Percentiles rank a stretch among this genome's conserved stretches.
Conservation (phyloP, 345 rosid species). For the Sonneratia alba region DNA sequence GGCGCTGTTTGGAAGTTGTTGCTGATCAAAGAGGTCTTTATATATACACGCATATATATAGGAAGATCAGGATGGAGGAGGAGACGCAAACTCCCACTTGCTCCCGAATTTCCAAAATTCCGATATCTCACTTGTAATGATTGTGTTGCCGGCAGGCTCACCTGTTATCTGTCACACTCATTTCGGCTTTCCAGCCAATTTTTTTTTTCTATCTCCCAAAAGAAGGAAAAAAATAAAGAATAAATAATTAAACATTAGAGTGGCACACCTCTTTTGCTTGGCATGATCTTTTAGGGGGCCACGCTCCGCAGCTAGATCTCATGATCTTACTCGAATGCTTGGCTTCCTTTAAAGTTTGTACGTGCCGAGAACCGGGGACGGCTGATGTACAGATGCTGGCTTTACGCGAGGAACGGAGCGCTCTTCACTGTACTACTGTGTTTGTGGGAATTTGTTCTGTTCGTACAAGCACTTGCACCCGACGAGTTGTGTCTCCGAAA, state of each 20-base stretch:
- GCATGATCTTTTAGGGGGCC: not conserved
- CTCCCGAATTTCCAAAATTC: not conserved
- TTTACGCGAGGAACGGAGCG: not conserved
- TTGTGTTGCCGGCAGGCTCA: conserved; percentile 8
- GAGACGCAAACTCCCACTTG: not conserved
- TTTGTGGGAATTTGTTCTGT: too few relatives aligned
- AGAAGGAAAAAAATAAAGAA: not conserved
- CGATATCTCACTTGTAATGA: not conserved
- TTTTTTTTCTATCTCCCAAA: not conserved
- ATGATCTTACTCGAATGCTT: not conserved
- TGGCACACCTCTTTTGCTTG: not conserved
- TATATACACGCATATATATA: not conserved
- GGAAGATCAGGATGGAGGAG: not conserved
- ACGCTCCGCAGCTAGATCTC: not conserved
- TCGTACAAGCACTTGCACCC: too few relatives aligned
- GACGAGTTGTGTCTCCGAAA: too few relatives aligned
- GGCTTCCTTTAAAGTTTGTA: not conserved
- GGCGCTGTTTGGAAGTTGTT: not conserved
- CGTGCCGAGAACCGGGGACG: not conserved
- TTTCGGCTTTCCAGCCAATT: not conserved
- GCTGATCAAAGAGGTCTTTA: not conserved
- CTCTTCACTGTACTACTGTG: too few relatives aligned
- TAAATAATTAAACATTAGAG: not conserved
- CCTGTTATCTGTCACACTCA: not conserved
- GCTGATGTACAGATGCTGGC: not conserved